Base-by-base conservation (phyloP, 352 stramenopile species). In the Detonula confervacea region DNA sequence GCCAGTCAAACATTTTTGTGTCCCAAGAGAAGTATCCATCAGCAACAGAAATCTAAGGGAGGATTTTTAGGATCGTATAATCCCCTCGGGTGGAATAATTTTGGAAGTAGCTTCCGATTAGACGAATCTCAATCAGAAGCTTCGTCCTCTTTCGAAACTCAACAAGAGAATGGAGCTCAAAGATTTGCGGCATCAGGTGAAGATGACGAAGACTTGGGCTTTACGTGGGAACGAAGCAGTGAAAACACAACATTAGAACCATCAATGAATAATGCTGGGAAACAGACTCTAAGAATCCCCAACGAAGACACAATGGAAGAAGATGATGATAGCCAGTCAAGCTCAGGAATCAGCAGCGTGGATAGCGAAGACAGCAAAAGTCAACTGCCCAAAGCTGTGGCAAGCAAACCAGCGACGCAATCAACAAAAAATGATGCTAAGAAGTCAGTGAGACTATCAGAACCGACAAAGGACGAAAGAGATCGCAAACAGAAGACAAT, bases 201-300 rank as follows among this genome's bases (percentile, higher is more conserved):
- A 52, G 66, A 80, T 27, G 49, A 78, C 24, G 78, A 86, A 37
- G 82, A 90, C 54, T 84, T 87, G 33, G 88, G 88, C 35, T 91
- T 93, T 61, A 90, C 68, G 54, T 93, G 88, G 75, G 88, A 93
- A 59, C 56, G 78, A 71, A 88, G 84, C 64, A 69, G 72, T 49
- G 68, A 71, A 11, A 78, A 64, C 54, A 68, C 61, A 76, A 24
- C 37, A n/a, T n/a, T n/a, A n/a, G 68, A 80, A 67, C 37, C 4
- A 29, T 68, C 47, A 57, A 54, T n/a, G n/a, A n/a, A 37, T 14
- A 66, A 73, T 66, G 63, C 35, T 24, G 27, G 75, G 46, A 77
- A 64, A 22, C 54, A 51, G 56, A 51, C 46, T 14, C 24, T 35
- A 22, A 55, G 14, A 70, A 67, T 62, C 16, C 20, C 44, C 9